Conservation (phyloP, 2,329 filamentous ascomycete species). For the Emericellopsis cladophorae region DNA sequence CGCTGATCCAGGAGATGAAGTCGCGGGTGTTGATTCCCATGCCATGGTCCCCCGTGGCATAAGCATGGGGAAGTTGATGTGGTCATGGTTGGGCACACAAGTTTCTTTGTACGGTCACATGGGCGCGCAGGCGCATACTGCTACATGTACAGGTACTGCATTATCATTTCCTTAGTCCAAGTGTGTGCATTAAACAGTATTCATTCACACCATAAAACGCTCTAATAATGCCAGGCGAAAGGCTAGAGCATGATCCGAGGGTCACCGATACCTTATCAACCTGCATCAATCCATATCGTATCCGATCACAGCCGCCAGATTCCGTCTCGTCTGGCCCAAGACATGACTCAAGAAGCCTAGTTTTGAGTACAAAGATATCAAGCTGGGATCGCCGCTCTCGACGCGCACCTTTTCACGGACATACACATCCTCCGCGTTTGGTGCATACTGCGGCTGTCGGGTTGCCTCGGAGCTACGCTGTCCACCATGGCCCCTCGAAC, state of each 20-base stretch:
- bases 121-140: not conserved
- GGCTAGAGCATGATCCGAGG: not conserved
- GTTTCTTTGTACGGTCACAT: not conserved
- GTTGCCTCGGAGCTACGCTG: not conserved
- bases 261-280: not conserved
- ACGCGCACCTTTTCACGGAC: conserved; percentile 85
- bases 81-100: not conserved
- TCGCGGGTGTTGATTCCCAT: conserved; percentile 86
- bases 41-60: conserved; percentile 91
- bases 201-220: too few species aligned
- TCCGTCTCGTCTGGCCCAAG: conserved; percentile 55
- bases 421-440: conserved; percentile 46
- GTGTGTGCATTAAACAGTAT: not conserved
- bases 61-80: conserved; percentile 10
- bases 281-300: conserved; percentile 9
- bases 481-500: not conserved
- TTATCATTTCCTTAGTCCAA: conserved; percentile 3
- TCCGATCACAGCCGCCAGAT: conserved; percentile 68
- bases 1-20: conserved; percentile 93
- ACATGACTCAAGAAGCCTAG: conserved; percentile 65
- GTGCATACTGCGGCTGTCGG: not conserved
- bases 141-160: conserved; percentile 1
- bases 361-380: conserved; percentile 77
- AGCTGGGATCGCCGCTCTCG: conserved; percentile 76
- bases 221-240: too few species aligned